phyloP scores from a whole-genome alignment of 805 yeast species.

The Hanseniaspora lindneri region DNA sequence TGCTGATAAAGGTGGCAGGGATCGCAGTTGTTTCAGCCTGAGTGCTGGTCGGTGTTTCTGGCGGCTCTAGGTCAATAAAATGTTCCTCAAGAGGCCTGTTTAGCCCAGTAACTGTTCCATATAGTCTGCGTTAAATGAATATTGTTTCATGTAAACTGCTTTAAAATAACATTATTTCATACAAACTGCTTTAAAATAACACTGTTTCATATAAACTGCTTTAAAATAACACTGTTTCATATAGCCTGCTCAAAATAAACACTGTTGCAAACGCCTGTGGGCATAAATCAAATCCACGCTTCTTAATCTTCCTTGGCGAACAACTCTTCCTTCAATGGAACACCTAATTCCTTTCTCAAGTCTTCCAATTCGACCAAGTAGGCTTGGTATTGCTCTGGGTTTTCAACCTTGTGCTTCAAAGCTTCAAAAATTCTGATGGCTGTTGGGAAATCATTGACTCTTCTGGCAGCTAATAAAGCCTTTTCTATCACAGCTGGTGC shows the following conservation, averaged over 20 bases:
- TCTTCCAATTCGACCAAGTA: conserved; percentile 90
- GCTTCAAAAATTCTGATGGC: conserved; percentile 98
- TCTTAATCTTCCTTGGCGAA: conserved; percentile 31
- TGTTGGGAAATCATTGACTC: conserved; percentile 97
- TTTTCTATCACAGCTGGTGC: conserved; percentile 92
- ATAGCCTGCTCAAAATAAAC: no score
- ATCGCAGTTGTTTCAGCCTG: no score
- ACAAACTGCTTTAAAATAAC: background rate
- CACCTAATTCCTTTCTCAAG: conserved; percentile 82
- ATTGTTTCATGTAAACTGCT: background rate
- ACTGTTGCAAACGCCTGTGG: no score
- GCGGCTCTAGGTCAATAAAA: no score
- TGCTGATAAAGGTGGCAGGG: no score
- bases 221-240: no score
- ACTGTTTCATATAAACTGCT: no score
- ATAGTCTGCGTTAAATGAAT: no score
- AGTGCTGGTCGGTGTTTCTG: no score
- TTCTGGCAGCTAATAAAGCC: conserved; percentile 95
- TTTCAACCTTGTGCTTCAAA: conserved; percentile 89
- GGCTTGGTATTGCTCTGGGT: conserved; percentile 84
- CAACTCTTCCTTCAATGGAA: conserved; percentile 84
- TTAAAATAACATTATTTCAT: no score
- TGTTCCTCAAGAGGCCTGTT: no score
- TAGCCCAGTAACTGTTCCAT: no score
- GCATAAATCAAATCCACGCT: background rate